Conservation (phyloP, 1,139 yeast species). For the Diutina rugosa region DNA sequence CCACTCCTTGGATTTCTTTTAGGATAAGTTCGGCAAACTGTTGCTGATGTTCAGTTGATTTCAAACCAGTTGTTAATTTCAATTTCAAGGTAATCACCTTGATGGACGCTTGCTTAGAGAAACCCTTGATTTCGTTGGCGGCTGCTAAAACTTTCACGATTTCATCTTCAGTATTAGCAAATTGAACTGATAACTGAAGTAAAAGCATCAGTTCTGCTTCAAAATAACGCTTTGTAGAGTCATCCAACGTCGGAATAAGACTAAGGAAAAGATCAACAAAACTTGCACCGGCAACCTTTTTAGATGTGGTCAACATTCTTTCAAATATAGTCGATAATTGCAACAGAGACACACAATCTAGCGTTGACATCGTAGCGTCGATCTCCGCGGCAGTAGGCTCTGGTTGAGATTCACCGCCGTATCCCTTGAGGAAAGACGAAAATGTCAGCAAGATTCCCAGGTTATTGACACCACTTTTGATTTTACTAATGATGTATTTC, state of each 20-base stretch:
- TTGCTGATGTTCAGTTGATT: background rate
- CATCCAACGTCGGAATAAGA: slow-evolving; percentile 17
- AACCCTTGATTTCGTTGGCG: slow-evolving; percentile 9
- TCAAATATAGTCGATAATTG: slow-evolving; percentile 40
- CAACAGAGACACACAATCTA: slow-evolving; percentile 69
- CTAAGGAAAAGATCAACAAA: slow-evolving; percentile 14
- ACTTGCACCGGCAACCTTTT: slow-evolving; percentile 9
- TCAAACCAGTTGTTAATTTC: background rate
- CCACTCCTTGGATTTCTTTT: slow-evolving; percentile 8
- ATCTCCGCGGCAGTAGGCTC: slow-evolving; percentile 92
- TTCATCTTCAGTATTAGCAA: background rate
- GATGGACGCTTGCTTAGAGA: background rate
- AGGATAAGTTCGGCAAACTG: background rate
- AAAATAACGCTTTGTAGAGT: slow-evolving; percentile 30
- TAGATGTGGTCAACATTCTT: slow-evolving; percentile 22
- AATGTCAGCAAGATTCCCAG: slow-evolving; percentile 71
- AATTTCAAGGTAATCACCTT: background rate
- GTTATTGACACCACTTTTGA: slow-evolving; percentile 15
- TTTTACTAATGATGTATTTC: slow-evolving; percentile 47
- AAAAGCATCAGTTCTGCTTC: slow-evolving; percentile 45
- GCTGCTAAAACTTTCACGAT: slow-evolving; percentile 8
- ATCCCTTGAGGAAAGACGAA: slow-evolving; percentile 83
- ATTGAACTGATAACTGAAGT: slow-evolving; percentile 34
- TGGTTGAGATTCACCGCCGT: slow-evolving; percentile 61
- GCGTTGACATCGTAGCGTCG: slow-evolving; percentile 68